Evolutionary conservation across 768 basidiomycete genomes (phyloP), one percentile per base, ranked within the genome.

Genomic region (Lactarius evosmus): DNA sequence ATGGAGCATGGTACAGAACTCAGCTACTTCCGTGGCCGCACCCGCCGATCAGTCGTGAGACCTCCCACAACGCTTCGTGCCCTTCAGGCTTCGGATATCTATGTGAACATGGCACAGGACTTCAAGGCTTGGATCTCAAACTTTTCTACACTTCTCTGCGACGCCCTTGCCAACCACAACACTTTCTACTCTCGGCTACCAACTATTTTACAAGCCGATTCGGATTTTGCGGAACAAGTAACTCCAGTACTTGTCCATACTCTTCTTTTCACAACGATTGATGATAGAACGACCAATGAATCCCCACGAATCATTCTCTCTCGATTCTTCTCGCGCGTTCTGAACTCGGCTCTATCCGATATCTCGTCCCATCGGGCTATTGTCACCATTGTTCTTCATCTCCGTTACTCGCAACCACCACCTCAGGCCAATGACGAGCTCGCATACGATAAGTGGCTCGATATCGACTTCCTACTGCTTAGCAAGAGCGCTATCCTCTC

Each of bases 401-500:
- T 98, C 29, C 91, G 95, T 8, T 77, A 84, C 69, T 91, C 88
- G 66, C 71, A 69, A 3, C 81, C 81, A 3, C 81, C 81, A 5
- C 74, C 71, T 8, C 70, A 70, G 16, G 66, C 76, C 1, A 65
- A 70, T 6, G 79, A 80, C 55, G 76, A 75, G 25, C 70, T 80
- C n/a, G 80, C 82, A 2, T 83, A 88, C 68, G 85, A 93, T 72
- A 82, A 81, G 64, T 98, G 97, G 97, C 80, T 99, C 12, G 77
- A 82, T 38, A 69, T 98, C 49, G 86, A 96, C 67, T 92, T 82
- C 70, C 71, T 82, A 1, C 75, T 93, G 6, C 80, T 98, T 27
- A 86, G 88, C 11, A 78, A 78, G 65, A 88, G 84, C 38, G 91
- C 95, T 3, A 84, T 92, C 60, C 72, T 77, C 38, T 94, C 88